Conservation (phyloP, 2,329 filamentous ascomycete genomes). For the Trichoderma polysporum region DNA sequence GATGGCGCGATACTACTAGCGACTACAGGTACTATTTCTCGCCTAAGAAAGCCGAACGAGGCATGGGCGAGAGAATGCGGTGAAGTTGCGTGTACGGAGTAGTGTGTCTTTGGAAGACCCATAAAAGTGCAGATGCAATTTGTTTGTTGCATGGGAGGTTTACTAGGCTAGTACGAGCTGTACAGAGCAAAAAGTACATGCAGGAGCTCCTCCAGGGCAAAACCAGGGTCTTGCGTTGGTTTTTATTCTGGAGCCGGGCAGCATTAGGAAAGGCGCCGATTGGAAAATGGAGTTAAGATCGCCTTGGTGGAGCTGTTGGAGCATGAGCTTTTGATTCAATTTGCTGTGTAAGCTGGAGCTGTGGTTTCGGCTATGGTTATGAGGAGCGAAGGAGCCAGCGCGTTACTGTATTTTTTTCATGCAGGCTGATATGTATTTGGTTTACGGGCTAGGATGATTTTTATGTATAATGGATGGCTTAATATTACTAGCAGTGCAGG, state of each 20-base stretch:
- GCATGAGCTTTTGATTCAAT: conserved; percentile 4
- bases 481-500: background rate
- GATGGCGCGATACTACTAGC: background rate
- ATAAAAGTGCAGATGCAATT: conserved; percentile 1
- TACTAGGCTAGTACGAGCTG: background rate
- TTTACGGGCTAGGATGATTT: background rate
- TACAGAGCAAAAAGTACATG: background rate
- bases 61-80: conserved; percentile 1
- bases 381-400: background rate
- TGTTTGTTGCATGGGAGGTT: background rate
- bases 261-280: conserved; percentile 34
- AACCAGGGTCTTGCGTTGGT: background rate
- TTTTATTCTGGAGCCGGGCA: conserved; percentile 1
- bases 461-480: background rate
- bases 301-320: conserved; percentile 19
- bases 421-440: background rate
- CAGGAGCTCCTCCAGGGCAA: no score
- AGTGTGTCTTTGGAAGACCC: background rate
- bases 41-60: conserved; percentile 1
- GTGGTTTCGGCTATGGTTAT: background rate
- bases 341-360: conserved; percentile 3
- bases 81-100: conserved; percentile 5
- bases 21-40: background rate
- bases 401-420: background rate
- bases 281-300: conserved; percentile 35